Conservation (phyloP, 2,329 filamentous ascomycete genomes). For the Colletotrichum falcatum region DNA sequence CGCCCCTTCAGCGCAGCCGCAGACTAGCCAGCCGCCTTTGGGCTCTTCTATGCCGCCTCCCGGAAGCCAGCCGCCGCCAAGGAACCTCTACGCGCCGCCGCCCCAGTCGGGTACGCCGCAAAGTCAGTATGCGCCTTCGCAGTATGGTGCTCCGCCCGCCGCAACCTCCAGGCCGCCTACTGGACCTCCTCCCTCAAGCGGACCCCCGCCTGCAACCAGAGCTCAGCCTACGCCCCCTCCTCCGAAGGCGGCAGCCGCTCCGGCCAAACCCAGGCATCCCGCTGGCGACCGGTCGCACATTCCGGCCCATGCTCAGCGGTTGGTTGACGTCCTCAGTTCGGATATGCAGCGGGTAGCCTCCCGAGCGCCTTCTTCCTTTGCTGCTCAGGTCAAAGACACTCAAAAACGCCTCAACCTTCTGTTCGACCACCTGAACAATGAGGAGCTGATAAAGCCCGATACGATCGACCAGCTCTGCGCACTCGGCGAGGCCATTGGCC, state of each 20-base stretch:
- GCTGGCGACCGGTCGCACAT: conserved; percentile 92
- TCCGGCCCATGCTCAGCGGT: conserved; percentile 76
- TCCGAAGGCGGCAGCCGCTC: conserved; percentile 58
- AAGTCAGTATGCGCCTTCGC: conserved; percentile 72
- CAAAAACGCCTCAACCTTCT: conserved; percentile 92
- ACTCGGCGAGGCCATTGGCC: conserved; percentile 74
- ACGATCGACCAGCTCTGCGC: conserved; percentile 77
- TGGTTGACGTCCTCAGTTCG: conserved; percentile 83
- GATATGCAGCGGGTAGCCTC: conserved; percentile 92
- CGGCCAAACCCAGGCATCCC: conserved; percentile 76
- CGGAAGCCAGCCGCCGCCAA: conserved; percentile 56
- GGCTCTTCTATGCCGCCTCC: conserved; percentile 54
- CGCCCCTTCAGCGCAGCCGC: conserved; percentile 67
- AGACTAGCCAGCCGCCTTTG: conserved; percentile 58
- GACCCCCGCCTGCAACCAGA: conserved; percentile 43
- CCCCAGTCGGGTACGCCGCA: conserved; percentile 60
- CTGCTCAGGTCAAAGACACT: conserved; percentile 90
- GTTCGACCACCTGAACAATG: conserved; percentile 98
- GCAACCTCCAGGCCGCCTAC: conserved; percentile 53
- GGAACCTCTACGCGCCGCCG: conserved; percentile 58
- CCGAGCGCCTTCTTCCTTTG: conserved; percentile 87
- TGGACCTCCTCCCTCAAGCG: conserved; percentile 56
- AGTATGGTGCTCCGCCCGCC: conserved; percentile 53
- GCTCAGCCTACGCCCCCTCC: conserved; percentile 59
- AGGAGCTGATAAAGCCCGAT: conserved; percentile 85